Conservation (phyloP, 1,139 yeast genomes). For the Hanseniaspora sp. region DNA sequence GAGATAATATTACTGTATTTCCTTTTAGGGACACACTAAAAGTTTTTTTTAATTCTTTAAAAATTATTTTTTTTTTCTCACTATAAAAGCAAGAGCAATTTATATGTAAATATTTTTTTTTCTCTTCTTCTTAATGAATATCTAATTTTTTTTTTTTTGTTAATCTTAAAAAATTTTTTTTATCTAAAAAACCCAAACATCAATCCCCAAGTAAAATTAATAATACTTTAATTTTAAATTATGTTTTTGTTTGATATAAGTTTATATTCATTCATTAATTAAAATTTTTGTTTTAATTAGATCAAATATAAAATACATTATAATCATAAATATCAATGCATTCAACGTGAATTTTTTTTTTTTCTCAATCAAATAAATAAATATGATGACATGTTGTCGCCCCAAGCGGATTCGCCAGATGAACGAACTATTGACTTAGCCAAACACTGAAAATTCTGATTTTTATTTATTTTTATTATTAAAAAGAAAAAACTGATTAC, state of each 20-base stretch:
- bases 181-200: no score
- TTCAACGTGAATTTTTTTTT: neutral
- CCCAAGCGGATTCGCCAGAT: conserved; percentile 23
- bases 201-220: neutral
- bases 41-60: no score
- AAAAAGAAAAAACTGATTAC: neutral
- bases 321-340: neutral
- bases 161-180: no score
- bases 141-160: neutral
- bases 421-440: conserved; percentile 24
- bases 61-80: neutral
- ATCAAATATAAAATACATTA: neutral
- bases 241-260: neutral
- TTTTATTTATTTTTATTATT: conserved; percentile 11
- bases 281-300: neutral
- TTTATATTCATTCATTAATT: neutral
- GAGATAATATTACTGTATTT: no score
- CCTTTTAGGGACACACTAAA: neutral
- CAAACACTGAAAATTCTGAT: conserved; percentile 19
- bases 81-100: neutral
- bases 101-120: no score
- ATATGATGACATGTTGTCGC: conserved; percentile 23
- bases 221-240: no score
- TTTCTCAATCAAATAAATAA: neutral
- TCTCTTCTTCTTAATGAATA: no score